Evolutionary conservation across 148 eudicot genomes (phyloP), one percentile per base, ranked within the genome.

Genomic region (Heliosperma pusillum): DNA sequence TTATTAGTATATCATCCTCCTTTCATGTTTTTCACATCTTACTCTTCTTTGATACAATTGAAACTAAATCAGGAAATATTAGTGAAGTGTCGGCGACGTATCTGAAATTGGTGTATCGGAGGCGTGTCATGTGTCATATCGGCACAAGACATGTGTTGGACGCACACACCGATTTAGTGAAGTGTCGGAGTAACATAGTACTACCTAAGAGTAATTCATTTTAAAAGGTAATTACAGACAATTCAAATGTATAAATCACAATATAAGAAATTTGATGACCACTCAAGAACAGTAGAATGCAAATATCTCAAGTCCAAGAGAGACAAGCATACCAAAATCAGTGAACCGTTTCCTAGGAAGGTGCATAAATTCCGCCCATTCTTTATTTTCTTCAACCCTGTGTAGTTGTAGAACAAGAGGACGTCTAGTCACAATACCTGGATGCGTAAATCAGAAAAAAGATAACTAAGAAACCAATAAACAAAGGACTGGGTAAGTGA

Each of bases 351-450:
- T 95, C 77, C 91, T 82, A 15, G 97, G 94, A 70, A 86, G 88
- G 71, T 95, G 99, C 85, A 90, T 94, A 78, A 95, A 95, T 81
- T 95, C 99, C 20, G 89, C 99, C 93, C 95, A 95, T 80, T 95
- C 99, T 83, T 89, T 88, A 33, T 90, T 90, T 77, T 89, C 97
- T 44, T 95, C 94, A 71, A 95, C 83, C 86, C 89, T 86, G 77
- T 95, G 97, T 78, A 95, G 91, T 79, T 95, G 99, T 58, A 95
- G 77, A 55, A 95, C 99, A 84, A 95, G 99, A 77, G 99, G 99
- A 45, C 97, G 97, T 57, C 99, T 88, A 57, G 99, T 95, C 73
- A 95, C 97, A 87, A 95, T 95, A 66, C 99, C 99, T 95, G 85
- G 53, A 83, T 33, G 66, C 7, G 63, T 19, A 4, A 42, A 27